Base-by-base conservation (phyloP, 169 alveolate species). In the Plasmodium blacklocki region DNA sequence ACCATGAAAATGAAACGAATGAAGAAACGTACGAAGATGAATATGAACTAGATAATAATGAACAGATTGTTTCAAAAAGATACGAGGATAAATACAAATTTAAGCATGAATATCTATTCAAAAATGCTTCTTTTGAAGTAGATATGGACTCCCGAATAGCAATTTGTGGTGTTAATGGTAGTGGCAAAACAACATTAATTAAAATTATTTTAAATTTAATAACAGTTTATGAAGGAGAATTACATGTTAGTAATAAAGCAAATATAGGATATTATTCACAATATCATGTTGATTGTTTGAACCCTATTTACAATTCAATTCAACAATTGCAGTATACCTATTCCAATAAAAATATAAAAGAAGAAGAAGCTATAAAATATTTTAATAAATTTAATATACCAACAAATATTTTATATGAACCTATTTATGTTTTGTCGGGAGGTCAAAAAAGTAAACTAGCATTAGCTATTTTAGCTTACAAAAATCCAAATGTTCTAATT, bases 91-190 rank as follows among this genome's bases (percentile, higher is more conserved):
- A 74, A 52, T 87, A 87, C 60, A 71, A 74, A 60, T 87, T 74
- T 71, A 78, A 74, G 71, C 89, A 89, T 68, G 94, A 93, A 32
- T 93, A 68, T 64, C 60, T 93, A 74, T 92, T 93, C 56, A 92
- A 93, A 19, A 92, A 73, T 60, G 86, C 93, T 21, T 85, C 74
- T n/a, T 92, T 70, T 66, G 91, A 67, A 32, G 91, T 91, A 92
- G 94, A 89, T 75, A 86, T 90, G 78, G 93, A 96, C 29, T 95
- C 98, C n/a, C 94, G 99, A 88, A 96, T 98, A 43, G 99, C 99
- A 45, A 94, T 98, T 64, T 98, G 98, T 45, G 99, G 99, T 21
- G 98, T 98, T n/a, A 98, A 98, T 88, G 99, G 99, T 47, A 97
- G 98, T 88, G 99, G 99, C 21, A 98, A 98, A 93, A 96, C 99